A percentile compares a stretch with the other conserved stretches of the same genome.
Conservation (phyloP, 192 early-diverging fungal genomes). For the Geranomyces michiganensis region DNA sequence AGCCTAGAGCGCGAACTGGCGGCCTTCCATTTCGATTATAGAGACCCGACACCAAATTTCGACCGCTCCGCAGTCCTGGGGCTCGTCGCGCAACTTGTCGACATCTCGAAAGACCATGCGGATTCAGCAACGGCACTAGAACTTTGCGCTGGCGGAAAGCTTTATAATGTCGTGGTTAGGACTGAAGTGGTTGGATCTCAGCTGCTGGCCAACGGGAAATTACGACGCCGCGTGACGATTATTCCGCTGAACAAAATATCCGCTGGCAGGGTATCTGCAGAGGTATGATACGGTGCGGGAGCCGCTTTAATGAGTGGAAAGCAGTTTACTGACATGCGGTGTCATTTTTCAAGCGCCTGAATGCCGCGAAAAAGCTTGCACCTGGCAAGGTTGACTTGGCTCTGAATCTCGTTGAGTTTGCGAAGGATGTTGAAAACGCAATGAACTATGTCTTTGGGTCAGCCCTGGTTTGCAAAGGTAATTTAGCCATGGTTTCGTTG, state of each 20-base stretch:
- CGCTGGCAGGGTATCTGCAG: slow-evolving; percentile 55
- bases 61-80: slow-evolving; percentile 89
- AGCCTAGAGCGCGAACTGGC: slow-evolving; percentile 41
- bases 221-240: slow-evolving; percentile 81
- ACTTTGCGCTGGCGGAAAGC: slow-evolving; percentile 88
- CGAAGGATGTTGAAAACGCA: slow-evolving; percentile 75
- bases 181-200: slow-evolving; percentile 81
- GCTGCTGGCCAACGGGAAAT: slow-evolving; percentile 73
- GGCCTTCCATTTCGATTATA: slow-evolving; percentile 73
- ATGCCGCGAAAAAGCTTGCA: slow-evolving; percentile 75
- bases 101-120: slow-evolving; percentile 67
- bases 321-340: not conserved
- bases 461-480: slow-evolving; percentile 83
- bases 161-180: slow-evolving; percentile 96
- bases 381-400: slow-evolving; percentile 91
- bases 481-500: too few relatives aligned
- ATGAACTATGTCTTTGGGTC: slow-evolving; percentile 95
- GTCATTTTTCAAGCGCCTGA: slow-evolving; percentile 52
- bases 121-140: slow-evolving; percentile 83
- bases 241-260: slow-evolving; percentile 97
- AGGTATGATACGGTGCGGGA: slow-evolving; percentile 18
- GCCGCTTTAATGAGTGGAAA: not conserved
- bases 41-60: slow-evolving; percentile 83
- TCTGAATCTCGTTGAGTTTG: slow-evolving; percentile 78
- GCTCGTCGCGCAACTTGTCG: slow-evolving; percentile 87